Evolutionary conservation across 2,329 filamentous ascomycete genomes (phyloP).

Genomic region (Hysterium pulicare): DNA sequence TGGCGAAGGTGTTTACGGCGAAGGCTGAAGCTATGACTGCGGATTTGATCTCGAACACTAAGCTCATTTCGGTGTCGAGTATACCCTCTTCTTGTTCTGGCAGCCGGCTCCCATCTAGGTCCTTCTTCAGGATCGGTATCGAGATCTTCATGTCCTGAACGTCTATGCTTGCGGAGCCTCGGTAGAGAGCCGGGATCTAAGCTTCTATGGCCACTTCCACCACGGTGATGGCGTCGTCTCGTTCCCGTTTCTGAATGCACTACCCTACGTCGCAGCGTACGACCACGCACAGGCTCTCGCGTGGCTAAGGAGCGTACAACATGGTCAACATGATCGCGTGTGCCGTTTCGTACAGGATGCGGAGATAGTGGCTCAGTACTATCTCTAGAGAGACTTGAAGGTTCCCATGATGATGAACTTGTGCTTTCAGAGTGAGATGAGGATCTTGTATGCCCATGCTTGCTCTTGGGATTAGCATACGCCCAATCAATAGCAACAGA

Average conservation of each 20-base stretch:
- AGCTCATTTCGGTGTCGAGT: slow-evolving; percentile 9
- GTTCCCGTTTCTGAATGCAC: slow-evolving; percentile 4
- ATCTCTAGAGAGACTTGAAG: slow-evolving; percentile 8
- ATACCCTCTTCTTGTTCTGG: slow-evolving; percentile 3
- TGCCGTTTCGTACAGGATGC: slow-evolving; percentile 14
- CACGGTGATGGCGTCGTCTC: slow-evolving; percentile 12
- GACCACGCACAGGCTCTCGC: slow-evolving; percentile 23
- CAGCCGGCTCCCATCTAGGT: slow-evolving; percentile 6
- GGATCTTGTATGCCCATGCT: slow-evolving; percentile 2
- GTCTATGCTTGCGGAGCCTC: no score
- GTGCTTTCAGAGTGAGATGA: slow-evolving; percentile 15
- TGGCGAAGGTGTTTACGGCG: slow-evolving; percentile 53
- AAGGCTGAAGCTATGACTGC: slow-evolving; percentile 39
- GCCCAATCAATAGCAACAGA: slow-evolving; percentile 28
- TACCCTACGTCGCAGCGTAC: no score
- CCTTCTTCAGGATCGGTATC: no score
- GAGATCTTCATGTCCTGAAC: no score
- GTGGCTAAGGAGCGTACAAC: slow-evolving; percentile 23
- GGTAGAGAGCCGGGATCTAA: no score
- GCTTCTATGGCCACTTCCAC: slow-evolving; percentile 9
- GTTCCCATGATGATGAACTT: not conserved
- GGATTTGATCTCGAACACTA: slow-evolving; percentile 19
- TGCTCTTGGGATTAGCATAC: slow-evolving; percentile 12
- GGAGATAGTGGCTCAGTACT: slow-evolving; percentile 23
- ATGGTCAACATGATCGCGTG: slow-evolving; percentile 28